Percentiles rank a stretch among this genome's conserved stretches.
Conservation (phyloP, 192 early-diverging fungal species). For the Mortierella antarctica region DNA sequence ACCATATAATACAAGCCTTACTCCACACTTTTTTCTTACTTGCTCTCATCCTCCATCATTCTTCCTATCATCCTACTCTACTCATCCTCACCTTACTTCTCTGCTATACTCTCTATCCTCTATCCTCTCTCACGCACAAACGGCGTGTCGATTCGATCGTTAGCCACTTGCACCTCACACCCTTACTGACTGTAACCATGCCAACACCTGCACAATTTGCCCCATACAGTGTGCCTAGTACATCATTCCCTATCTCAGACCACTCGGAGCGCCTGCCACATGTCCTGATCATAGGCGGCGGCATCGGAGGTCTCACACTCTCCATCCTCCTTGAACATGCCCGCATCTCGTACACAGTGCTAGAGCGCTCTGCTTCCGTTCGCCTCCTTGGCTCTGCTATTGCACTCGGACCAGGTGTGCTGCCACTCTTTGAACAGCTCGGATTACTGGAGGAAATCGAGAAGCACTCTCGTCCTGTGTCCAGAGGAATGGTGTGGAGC, state of each 20-base stretch:
- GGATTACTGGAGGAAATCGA: constrained; percentile 27
- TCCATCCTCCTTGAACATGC: constrained; percentile 21
- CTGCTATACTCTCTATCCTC: too few relatives aligned
- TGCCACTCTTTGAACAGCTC: constrained; percentile 24
- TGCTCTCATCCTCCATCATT: too few relatives aligned
- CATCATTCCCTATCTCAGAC: background rate
- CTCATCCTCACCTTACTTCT: too few relatives aligned
- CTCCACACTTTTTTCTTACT: too few relatives aligned
- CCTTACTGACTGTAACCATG: too few relatives aligned
- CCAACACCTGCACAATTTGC: too few relatives aligned
- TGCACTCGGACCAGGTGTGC: constrained; percentile 25
- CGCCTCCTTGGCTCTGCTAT: constrained; percentile 30
- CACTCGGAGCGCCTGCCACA: background rate
- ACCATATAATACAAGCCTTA: too few relatives aligned
- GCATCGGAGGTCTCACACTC: constrained; percentile 31
- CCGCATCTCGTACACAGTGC: constrained; percentile 16
- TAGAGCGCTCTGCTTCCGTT: constrained; percentile 10
- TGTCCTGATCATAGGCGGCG: constrained; percentile 28
- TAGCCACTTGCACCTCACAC: too few relatives aligned
- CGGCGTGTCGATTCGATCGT: too few relatives aligned
- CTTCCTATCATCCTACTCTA: too few relatives aligned
- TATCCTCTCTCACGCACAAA: too few relatives aligned
- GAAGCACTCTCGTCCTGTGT: constrained; percentile 14
- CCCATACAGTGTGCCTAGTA: too few relatives aligned
- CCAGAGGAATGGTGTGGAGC: constrained; percentile 33